Conservation (phyloP, 116 monocot species). For the Trichopus zeylanicus region DNA sequence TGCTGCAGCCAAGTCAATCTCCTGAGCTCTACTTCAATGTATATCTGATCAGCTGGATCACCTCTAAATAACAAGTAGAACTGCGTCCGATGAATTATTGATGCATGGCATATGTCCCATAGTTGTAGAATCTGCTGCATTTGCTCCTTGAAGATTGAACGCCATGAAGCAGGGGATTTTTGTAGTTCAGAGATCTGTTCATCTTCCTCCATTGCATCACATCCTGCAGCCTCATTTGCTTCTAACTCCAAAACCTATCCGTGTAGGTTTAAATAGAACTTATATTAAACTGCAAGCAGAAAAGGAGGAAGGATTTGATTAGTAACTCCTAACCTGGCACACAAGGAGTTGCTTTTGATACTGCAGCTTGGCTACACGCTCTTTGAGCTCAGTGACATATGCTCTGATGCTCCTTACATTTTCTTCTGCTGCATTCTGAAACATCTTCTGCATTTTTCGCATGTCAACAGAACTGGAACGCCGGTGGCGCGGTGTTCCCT, state of each 20-base stretch:
- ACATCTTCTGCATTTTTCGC: slow-evolving; percentile 95
- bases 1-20: slow-evolving; percentile 78
- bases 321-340: slow-evolving; percentile 61
- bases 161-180: slow-evolving; percentile 52
- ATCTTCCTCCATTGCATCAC: slow-evolving; percentile 20
- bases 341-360: slow-evolving; percentile 96
- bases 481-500: slow-evolving; percentile 58
- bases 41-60: slow-evolving; percentile 89
- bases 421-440: slow-evolving; percentile 93
- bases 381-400: slow-evolving; percentile 91
- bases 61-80: slow-evolving; percentile 86
- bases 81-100: slow-evolving; percentile 85
- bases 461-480: slow-evolving; percentile 87
- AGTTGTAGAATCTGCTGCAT: slow-evolving; percentile 67
- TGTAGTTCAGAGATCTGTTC: slow-evolving; percentile 31
- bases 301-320: not conserved
- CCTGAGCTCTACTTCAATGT: slow-evolving; percentile 89
- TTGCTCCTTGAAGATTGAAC: slow-evolving; percentile 53
- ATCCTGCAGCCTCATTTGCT: slow-evolving; percentile 50
- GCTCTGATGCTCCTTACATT: slow-evolving; percentile 82
- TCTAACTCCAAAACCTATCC: slow-evolving; percentile 87
- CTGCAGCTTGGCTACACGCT: slow-evolving; percentile 88
- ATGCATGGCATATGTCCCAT: slow-evolving; percentile 86
- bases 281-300: not conserved
- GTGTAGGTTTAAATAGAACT: not conserved